Evolutionary conservation across 2,329 filamentous ascomycete species (phyloP).

Genomic region (Cladosporium sp.): DNA sequence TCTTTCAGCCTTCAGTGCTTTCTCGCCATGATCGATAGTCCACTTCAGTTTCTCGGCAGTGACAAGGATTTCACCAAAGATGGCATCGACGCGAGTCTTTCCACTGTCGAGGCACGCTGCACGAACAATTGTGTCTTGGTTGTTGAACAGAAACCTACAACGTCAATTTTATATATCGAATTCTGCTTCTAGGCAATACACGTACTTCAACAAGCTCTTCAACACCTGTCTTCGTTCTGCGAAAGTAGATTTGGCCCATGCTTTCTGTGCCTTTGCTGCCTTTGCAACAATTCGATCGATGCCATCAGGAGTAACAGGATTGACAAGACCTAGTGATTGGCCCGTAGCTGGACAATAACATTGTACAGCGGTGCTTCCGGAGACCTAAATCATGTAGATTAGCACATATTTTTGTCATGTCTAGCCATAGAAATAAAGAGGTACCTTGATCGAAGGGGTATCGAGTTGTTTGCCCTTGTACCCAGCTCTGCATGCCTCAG

Average conservation of each 20-base stretch:
- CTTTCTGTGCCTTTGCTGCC: conserved; percentile 67
- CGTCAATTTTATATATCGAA: neutral
- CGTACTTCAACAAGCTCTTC: conserved; percentile 67
- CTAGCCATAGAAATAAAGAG: neutral
- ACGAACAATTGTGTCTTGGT: conserved; percentile 81
- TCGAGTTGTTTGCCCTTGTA: conserved; percentile 57
- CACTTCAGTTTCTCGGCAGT: conserved; percentile 91
- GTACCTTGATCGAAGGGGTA: conserved; percentile 55
- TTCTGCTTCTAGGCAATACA: neutral
- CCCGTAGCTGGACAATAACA: conserved; percentile 91
- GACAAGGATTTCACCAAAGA: conserved; percentile 89
- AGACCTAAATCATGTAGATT: conserved; percentile 24
- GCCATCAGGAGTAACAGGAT: conserved; percentile 68
- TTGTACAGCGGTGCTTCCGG: conserved; percentile 65
- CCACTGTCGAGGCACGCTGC: conserved; percentile 88
- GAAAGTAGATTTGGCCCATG: conserved; percentile 77
- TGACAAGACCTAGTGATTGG: conserved; percentile 71
- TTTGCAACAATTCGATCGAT: conserved; percentile 76
- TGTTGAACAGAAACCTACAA: conserved; percentile 68
- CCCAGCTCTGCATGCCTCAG: conserved; percentile 54
- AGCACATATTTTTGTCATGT: neutral
- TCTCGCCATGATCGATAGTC: conserved; percentile 88
- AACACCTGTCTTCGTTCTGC: conserved; percentile 73
- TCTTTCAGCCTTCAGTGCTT: conserved; percentile 64
- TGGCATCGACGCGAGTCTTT: conserved; percentile 92